Base-by-base conservation (phyloP, 2,329 filamentous ascomycete genomes). In the Teratosphaeria epicoccoides region DNA sequence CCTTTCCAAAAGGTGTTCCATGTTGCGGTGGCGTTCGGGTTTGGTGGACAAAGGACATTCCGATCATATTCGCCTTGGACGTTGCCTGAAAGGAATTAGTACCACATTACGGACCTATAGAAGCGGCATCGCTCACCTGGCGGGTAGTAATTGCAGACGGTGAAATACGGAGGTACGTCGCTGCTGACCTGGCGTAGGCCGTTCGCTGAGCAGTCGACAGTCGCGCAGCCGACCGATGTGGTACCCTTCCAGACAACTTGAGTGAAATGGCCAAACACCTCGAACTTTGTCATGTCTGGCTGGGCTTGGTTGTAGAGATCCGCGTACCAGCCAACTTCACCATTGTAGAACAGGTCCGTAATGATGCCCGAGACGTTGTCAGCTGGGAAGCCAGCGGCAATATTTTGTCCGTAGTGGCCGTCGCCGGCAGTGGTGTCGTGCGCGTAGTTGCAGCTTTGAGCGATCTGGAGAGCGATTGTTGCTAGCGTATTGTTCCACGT, bases 281-380 rank as follows among this genome's bases (percentile, higher is more conserved):
- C 72, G 67, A 89, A 87, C 68, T 78, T 68, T 66, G 65, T 61
- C 76, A 80, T 80, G 63, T 79, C 70, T 24, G 86, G 84, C 65
- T 74, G 76, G 53, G 69, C 65, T 59, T 74, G 52, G 57, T 82
- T 84, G 64, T 85, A 93, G n/a, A 59, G 46, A 49, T 71, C 68
- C 25, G 65, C 62, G 53, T 76, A 76, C 70, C 77, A 83, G 57
- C 66, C 66, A 61, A 85, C 74, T 70, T 95, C 88, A 62, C 79
- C 80, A 68, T 93, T 88, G 79, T 96, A 96, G 88, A 93, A 96
- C 72, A 84, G 76, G 67, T 91, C 79, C 63, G 83, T 87, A 66
- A 91, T 83, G 59, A 85, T 82, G 57, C 78, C 75, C 50, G 81
- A 80, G 56, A 87, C 75, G 46, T 82, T 78, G 54, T 68, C 70